phyloP scores from a whole-genome alignment of 495 filamentous ascomycete genomes.

The Amniculicola lignicola region DNA sequence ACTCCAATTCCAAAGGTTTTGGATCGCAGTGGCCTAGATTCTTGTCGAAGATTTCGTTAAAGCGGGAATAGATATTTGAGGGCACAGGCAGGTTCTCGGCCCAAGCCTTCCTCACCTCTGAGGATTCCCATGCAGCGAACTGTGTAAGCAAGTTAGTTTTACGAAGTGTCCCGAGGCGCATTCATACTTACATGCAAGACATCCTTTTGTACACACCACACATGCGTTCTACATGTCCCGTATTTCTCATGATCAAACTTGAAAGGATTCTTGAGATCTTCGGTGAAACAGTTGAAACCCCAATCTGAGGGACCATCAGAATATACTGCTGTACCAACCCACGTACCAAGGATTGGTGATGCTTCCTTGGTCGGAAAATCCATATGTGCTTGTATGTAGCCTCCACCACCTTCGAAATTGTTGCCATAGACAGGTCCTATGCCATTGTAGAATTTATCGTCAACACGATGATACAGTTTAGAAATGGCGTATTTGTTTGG shows the following conservation, averaged over 20 bases:
- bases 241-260: background rate
- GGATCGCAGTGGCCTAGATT: too few species aligned
- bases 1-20: too few species aligned
- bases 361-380: background rate
- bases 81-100: background rate
- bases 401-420: background rate
- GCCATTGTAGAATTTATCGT: background rate
- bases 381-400: background rate
- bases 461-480: background rate
- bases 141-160: background rate
- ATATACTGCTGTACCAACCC: background rate
- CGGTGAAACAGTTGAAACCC: background rate
- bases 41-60: background rate
- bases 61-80: background rate
- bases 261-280: background rate
- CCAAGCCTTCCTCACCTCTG: background rate
- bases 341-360: background rate
- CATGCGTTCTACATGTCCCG: background rate
- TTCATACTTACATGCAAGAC: background rate
- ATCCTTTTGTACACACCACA: background rate
- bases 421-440: background rate
- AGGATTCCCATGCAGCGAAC: background rate
- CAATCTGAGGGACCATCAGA: background rate
- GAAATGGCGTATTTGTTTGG: background rate
- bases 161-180: background rate